These are phyloP conservation scores for Dendrobium huoshanense DNA, from an alignment of 106 monocot genomes.

Conservation along the genomic window DNA sequence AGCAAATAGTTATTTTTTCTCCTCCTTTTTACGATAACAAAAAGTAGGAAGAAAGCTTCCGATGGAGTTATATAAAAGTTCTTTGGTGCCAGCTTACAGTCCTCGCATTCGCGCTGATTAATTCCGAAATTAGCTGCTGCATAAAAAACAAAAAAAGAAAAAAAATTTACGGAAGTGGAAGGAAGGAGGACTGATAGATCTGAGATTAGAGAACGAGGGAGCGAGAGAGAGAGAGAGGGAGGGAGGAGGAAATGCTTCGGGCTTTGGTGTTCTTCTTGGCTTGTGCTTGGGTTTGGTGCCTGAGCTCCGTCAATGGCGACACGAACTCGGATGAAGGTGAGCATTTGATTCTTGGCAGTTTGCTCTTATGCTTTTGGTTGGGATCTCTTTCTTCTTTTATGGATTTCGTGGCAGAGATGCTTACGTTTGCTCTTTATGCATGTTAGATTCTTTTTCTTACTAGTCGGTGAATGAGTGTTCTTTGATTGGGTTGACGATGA, in stretches of 20 bases:
- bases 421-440: background rate
- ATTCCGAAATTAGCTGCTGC: background rate
- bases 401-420: background rate
- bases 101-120: background rate
- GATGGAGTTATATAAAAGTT: background rate
- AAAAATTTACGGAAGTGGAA: background rate
- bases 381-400: background rate
- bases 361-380: background rate
- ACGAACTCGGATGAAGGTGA: constrained; percentile 31
- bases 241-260: constrained; percentile 14
- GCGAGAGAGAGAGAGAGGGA: background rate
- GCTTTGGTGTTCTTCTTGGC: constrained; percentile 24
- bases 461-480: background rate
- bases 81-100: background rate
- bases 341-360: background rate
- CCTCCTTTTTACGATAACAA: background rate
- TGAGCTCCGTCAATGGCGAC: constrained; percentile 20
- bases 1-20: background rate
- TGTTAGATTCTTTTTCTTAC: background rate
- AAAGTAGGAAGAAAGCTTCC: background rate
- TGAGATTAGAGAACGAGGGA: background rate
- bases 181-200: background rate
- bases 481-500: background rate
- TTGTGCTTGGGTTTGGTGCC: constrained; percentile 27
- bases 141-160: background rate